Conservation (phyloP, 164 flowering plant genomes). For the Chloranthus sessilifolius region DNA sequence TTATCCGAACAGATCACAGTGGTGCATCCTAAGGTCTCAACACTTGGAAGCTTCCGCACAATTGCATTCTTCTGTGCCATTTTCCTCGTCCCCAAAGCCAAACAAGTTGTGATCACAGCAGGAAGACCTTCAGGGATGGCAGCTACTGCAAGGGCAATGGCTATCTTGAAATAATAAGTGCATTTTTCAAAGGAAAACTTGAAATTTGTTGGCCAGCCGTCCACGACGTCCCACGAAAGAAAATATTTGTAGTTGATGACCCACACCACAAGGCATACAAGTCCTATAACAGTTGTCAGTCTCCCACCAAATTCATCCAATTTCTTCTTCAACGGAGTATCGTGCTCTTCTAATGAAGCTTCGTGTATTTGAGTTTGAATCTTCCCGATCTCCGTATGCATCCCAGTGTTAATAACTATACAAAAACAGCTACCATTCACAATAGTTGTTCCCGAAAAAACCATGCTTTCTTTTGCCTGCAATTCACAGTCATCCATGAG, state of each 20-base stretch:
- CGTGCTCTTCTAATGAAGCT: slow-evolving; percentile 75
- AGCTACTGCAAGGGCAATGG: slow-evolving; percentile 92
- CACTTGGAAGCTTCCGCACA: slow-evolving; percentile 85
- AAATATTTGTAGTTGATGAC: slow-evolving; percentile 77
- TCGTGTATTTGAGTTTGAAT: slow-evolving; percentile 87
- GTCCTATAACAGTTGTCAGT: slow-evolving; percentile 71
- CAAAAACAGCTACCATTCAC: slow-evolving; percentile 78
- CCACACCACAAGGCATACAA: slow-evolving; percentile 80
- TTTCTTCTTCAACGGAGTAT: slow-evolving; percentile 83
- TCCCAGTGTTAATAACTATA: slow-evolving; percentile 62
- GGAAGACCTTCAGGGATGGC: slow-evolving; percentile 98
- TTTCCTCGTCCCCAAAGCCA: slow-evolving; percentile 83
- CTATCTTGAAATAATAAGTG: slow-evolving; percentile 87
- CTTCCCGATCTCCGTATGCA: slow-evolving; percentile 87
- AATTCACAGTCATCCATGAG: slow-evolving; percentile 70
- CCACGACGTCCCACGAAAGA: slow-evolving; percentile 59
- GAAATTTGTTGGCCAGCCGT: slow-evolving; percentile 74
- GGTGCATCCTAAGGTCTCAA: slow-evolving; percentile 91
- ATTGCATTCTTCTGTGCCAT: slow-evolving; percentile 97
- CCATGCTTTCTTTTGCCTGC: slow-evolving; percentile 85
- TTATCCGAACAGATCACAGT: slow-evolving; percentile 93
- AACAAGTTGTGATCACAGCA: slow-evolving; percentile 86
- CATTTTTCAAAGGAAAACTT: slow-evolving; percentile 81
- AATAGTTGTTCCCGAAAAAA: slow-evolving; percentile 85
- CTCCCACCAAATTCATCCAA: slow-evolving; percentile 83